phyloP scores from a whole-genome alignment of 305 asterid species.

The Nicotiana rustica region DNA sequence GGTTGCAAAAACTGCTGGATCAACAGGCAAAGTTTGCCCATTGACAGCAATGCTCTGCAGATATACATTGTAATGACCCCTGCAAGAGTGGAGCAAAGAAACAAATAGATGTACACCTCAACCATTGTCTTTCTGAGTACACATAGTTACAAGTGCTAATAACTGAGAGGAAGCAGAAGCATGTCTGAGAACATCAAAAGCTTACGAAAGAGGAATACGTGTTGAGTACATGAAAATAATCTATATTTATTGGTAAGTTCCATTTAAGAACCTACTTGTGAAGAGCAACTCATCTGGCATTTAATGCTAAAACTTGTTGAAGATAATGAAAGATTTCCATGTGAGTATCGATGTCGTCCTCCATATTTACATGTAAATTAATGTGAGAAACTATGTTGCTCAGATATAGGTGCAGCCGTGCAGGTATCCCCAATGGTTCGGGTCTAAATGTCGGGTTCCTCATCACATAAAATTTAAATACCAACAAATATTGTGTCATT shows the following conservation, averaged over 20 bases:
- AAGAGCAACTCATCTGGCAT: background rate
- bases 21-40: slow-evolving; percentile 79
- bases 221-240: background rate
- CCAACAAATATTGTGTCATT: no score
- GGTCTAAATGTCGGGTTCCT: no score
- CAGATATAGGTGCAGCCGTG: no score
- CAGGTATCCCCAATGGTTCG: no score
- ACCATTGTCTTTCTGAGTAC: background rate
- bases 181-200: background rate
- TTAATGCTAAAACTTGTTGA: background rate
- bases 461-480: no score
- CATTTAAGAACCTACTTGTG: background rate
- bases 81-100: slow-evolving; percentile 42
- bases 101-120: background rate
- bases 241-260: background rate
- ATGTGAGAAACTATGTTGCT: no score
- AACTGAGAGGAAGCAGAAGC: background rate
- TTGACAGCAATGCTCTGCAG: slow-evolving; percentile 86
- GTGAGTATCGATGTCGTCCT: background rate
- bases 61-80: slow-evolving; percentile 88
- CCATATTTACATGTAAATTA: background rate
- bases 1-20: slow-evolving; percentile 74
- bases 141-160: background rate
- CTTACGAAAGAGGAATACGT: background rate
- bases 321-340: background rate